Percentiles rank a stretch among this genome's conserved stretches.
phyloP scores from a whole-genome alignment of 202 grass and related monocot genomes.

The Panicum hallii region DNA sequence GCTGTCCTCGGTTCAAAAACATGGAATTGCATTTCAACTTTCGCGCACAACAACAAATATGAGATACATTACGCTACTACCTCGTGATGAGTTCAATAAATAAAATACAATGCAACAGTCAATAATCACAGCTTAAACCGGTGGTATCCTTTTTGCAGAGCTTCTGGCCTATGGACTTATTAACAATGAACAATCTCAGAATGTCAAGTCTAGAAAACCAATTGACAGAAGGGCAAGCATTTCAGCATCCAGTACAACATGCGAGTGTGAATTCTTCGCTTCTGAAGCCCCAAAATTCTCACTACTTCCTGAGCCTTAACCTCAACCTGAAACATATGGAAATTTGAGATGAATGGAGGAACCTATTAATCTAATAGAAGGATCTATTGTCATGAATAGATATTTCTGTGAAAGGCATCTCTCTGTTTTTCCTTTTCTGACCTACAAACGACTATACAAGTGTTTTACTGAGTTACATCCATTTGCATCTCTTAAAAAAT shows the following conservation, averaged over 20 bases:
- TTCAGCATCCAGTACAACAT: background rate
- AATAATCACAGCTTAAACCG: conserved; percentile 21
- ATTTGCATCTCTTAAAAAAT: conserved; percentile 14
- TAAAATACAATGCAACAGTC: conserved; percentile 25
- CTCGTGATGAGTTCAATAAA: conserved; percentile 15
- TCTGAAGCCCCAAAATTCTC: background rate
- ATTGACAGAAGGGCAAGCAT: background rate
- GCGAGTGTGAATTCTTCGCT: too few species aligned
- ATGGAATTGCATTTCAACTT: conserved; percentile 31
- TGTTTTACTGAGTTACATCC: background rate
- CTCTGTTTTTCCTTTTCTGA: background rate
- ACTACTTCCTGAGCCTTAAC: conserved; percentile 15
- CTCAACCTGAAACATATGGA: conserved; percentile 40
- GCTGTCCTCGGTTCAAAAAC: conserved; percentile 15
- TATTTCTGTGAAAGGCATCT: background rate
- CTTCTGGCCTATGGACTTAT: background rate
- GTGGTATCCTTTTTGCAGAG: conserved; percentile 1
- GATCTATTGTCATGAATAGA: background rate
- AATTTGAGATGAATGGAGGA: conserved; percentile 3
- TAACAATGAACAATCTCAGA: conserved; percentile 1
- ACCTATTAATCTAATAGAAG: background rate
- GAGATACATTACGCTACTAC: background rate
- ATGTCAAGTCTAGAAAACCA: conserved; percentile 12
- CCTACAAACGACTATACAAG: background rate
- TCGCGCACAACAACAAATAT: background rate